These are phyloP conservation scores for Kluyveromyces nonfermentans DNA, from an alignment of 805 yeast species.

Conservation along the genomic window DNA sequence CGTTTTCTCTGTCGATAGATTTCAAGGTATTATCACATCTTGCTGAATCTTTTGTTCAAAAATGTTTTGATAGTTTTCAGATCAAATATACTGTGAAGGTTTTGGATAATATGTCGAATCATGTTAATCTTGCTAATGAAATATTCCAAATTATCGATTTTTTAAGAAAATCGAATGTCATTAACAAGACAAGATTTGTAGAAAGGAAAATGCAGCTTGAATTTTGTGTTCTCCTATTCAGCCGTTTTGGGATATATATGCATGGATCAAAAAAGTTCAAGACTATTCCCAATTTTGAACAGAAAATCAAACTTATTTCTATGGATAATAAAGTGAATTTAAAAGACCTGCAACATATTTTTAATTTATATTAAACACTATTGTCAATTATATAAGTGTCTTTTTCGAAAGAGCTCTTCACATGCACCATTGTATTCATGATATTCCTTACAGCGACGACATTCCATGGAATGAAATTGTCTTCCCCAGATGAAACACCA, in stretches of 20 bases:
- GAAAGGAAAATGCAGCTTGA: not conserved
- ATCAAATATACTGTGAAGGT: not conserved
- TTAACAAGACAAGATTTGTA: not conserved
- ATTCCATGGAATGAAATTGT: slow-evolving; percentile 61
- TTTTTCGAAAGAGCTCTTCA: slow-evolving; percentile 22
- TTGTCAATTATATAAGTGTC: slow-evolving; percentile 1
- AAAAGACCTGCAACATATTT: not conserved
- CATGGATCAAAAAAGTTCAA: not conserved
- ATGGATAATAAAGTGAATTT: not conserved
- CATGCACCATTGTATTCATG: slow-evolving; percentile 49
- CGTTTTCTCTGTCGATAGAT: not conserved
- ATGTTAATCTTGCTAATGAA: not conserved
- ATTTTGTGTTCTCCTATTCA: not conserved
- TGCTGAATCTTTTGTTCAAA: not conserved
- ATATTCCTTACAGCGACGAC: slow-evolving; percentile 56
- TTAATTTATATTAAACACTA: not conserved
- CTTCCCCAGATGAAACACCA: slow-evolving; percentile 27
- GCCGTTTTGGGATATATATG: not conserved
- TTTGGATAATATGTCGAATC: not conserved
- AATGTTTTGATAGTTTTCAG: not conserved
- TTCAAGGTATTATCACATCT: not conserved
- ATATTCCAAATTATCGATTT: not conserved
- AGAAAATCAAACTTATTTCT: not conserved
- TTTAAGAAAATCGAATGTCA: not conserved
- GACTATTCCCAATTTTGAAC: not conserved